Evolutionary conservation across 805 yeast genomes (phyloP).

Genomic region (Saturnispora diversa): DNA sequence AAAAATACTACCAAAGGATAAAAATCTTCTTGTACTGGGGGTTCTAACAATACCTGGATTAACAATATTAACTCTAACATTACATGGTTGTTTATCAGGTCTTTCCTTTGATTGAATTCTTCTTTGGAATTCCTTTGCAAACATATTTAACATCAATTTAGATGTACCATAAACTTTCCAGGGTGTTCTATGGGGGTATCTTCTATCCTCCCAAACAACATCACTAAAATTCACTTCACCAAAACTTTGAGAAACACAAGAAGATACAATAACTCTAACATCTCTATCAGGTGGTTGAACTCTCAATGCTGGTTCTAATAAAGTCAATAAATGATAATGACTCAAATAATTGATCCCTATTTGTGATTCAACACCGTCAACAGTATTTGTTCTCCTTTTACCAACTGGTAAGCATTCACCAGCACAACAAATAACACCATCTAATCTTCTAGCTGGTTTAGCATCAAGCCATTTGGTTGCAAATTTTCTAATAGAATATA

Average conservation of each 20-base stretch:
- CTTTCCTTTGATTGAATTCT: constrained; percentile 51
- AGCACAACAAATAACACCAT: constrained; percentile 84
- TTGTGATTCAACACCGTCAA: constrained; percentile 83
- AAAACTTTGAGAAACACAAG: constrained; percentile 71
- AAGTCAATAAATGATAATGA: constrained; percentile 71
- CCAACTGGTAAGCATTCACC: constrained; percentile 73
- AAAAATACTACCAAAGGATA: constrained; percentile 66
- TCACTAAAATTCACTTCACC: constrained; percentile 58
- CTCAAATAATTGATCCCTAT: constrained; percentile 75
- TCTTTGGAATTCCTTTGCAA: constrained; percentile 73
- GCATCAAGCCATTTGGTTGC: constrained; percentile 94
- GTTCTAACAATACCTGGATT: constrained; percentile 93
- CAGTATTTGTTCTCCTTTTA: constrained; percentile 51
- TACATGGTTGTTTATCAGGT: constrained; percentile 63
- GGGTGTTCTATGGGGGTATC: constrained; percentile 56
- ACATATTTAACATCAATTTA: constrained; percentile 65
- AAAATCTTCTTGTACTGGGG: constrained; percentile 69
- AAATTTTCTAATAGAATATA: constrained; percentile 73
- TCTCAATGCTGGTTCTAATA: constrained; percentile 75
- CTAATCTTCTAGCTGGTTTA: constrained; percentile 82
- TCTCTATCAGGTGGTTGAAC: constrained; percentile 94
- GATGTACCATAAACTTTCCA: constrained; percentile 77
- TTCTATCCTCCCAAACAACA: constrained; percentile 50
- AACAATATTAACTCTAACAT: constrained; percentile 62
- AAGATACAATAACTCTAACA: constrained; percentile 70